Percentiles rank a stretch among this genome's conserved stretches.
phyloP scores from a whole-genome alignment of 23 red algal species.

The Pyropia yezoensis region DNA sequence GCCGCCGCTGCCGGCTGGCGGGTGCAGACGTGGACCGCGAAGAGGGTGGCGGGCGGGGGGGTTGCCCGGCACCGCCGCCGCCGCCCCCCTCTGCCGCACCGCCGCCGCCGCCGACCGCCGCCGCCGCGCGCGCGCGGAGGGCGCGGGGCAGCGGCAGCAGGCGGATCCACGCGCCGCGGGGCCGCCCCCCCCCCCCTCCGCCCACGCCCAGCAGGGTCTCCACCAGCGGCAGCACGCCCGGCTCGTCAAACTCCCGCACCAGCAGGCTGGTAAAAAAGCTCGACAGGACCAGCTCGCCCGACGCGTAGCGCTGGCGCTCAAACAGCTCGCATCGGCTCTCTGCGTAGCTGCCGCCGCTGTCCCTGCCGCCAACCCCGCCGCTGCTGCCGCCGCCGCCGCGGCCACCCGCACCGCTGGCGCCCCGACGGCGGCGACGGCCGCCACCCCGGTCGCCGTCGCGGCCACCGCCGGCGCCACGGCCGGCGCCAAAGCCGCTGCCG shows the following conservation, averaged over 20 bases:
- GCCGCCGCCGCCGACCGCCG: constrained; percentile 15
- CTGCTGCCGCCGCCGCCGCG: neutral
- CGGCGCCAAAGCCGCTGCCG: neutral
- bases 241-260: constrained; percentile 46
- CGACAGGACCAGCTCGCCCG: constrained; percentile 68
- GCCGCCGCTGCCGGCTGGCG: too few species aligned
- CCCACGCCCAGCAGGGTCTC: constrained; percentile 39
- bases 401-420: neutral
- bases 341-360: neutral
- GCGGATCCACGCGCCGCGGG: constrained; percentile 44
- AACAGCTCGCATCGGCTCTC: constrained; percentile 31
- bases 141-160: constrained; percentile 29
- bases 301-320: constrained; percentile 65
- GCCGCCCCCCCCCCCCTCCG: constrained; percentile 13
- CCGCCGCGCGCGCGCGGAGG: constrained; percentile 27
- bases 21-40: too few species aligned
- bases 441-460: neutral
- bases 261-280: constrained; percentile 49
- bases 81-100: constrained; percentile 25
- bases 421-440: neutral
- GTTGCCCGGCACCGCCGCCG: constrained; percentile 42
- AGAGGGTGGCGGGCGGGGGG: constrained; percentile 3
- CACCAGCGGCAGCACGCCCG: constrained; percentile 49
- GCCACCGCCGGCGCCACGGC: neutral
- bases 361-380: neutral